phyloP scores from a whole-genome alignment of 2,329 filamentous ascomycete genomes.

The Fusarium vanettenii region DNA sequence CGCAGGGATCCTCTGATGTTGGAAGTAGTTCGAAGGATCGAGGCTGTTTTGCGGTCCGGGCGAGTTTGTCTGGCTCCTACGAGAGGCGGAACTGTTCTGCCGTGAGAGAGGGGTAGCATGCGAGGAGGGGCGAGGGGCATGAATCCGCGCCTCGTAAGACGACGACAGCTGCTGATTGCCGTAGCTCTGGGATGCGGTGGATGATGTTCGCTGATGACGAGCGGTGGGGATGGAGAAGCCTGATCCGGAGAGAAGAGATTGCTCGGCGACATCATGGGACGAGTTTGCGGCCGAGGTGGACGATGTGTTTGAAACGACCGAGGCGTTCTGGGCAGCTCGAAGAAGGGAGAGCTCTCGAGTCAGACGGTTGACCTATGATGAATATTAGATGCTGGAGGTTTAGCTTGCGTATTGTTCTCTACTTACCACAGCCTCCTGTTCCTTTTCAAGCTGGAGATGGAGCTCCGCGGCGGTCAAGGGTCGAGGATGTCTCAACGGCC shows the following conservation, averaged over 20 bases:
- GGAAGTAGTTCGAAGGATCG: constrained; percentile 59
- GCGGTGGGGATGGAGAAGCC: constrained; percentile 68
- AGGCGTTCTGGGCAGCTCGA: constrained; percentile 76
- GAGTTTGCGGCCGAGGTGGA: constrained; percentile 68
- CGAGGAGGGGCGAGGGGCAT: constrained; percentile 59
- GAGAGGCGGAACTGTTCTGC: constrained; percentile 67
- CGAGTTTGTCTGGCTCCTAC: constrained; percentile 63
- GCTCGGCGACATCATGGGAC: constrained; percentile 61
- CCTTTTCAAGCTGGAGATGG: constrained; percentile 90
- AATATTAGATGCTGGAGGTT: neutral
- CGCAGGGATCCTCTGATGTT: constrained; percentile 57
- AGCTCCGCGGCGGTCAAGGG: constrained; percentile 90
- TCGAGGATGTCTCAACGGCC: constrained; percentile 85
- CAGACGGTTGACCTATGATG: constrained; percentile 83
- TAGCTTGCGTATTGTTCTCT: neutral
- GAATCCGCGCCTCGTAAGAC: constrained; percentile 53
- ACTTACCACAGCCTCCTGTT: constrained; percentile 90
- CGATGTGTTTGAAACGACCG: constrained; percentile 73
- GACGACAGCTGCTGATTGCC: constrained; percentile 52
- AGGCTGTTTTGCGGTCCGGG: constrained; percentile 59
- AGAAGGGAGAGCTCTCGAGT: constrained; percentile 89
- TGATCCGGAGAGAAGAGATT: constrained; percentile 66
- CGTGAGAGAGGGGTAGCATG: constrained; percentile 60
- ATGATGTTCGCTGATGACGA: constrained; percentile 69
- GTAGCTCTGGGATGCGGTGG: constrained; percentile 65